Percentiles rank a stretch among this genome's conserved stretches.
Evolutionary conservation across 2,329 filamentous ascomycete species (phyloP).

Genomic region (Helicocarpus griseus): DNA sequence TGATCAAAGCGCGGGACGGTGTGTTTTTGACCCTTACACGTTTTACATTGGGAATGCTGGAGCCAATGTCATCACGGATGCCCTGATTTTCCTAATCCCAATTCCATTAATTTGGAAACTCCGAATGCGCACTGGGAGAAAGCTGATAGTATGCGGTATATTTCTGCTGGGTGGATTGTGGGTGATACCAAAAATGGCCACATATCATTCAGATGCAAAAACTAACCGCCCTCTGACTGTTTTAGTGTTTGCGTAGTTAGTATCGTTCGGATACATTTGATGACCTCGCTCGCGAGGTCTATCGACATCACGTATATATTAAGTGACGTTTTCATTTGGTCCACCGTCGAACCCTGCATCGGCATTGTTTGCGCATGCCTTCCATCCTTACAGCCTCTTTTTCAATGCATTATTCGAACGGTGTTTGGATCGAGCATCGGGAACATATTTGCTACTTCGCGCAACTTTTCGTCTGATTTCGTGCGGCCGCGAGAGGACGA

Average conservation of each 20-base stretch:
- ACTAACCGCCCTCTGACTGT: neutral
- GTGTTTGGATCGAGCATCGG: neutral
- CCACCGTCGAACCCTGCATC: slow-evolving; percentile 24
- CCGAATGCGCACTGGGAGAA: slow-evolving; percentile 24
- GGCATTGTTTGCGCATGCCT: slow-evolving; percentile 29
- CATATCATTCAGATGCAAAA: neutral
- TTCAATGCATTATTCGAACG: slow-evolving; percentile 15
- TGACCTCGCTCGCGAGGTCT: slow-evolving; percentile 31
- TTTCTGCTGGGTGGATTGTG: slow-evolving; percentile 31
- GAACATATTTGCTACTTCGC: neutral
- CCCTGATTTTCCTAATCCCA: slow-evolving; percentile 13
- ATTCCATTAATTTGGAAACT: slow-evolving; percentile 17
- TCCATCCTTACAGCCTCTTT: slow-evolving; percentile 23
- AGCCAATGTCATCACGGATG: slow-evolving; percentile 10
- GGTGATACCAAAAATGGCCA: neutral
- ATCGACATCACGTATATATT: slow-evolving; percentile 28
- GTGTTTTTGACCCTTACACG: slow-evolving; percentile 3
- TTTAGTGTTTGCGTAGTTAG: slow-evolving; percentile 29
- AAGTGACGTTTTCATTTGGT: slow-evolving; percentile 23
- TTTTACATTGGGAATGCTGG: slow-evolving; percentile 11
- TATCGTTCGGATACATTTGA: slow-evolving; percentile 33
- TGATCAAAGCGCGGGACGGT: neutral
- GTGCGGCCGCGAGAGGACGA: neutral
- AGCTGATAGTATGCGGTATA: slow-evolving; percentile 25
- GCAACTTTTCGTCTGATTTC: neutral